Base-by-base conservation (phyloP, 2,329 filamentous ascomycete genomes). In the Stemphylium vesicarium region DNA sequence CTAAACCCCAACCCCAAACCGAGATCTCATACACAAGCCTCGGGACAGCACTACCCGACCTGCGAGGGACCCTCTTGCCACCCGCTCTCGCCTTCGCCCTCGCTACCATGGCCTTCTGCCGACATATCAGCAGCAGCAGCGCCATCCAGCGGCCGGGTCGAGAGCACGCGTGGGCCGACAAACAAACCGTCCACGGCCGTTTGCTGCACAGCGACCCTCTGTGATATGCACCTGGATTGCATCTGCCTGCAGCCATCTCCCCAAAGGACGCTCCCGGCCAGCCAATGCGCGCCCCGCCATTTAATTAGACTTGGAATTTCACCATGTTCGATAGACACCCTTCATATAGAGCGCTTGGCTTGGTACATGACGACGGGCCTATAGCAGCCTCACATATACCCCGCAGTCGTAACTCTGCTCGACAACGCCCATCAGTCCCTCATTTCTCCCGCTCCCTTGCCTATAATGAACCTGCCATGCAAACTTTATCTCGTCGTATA, bases 381-480 rank as follows among this genome's bases (percentile, higher is more conserved):
- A 71, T 71, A 71, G 22, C 35, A 42, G 58, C 61, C 62, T 62
- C 68, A 71, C 65, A 60, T 73, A 72, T 69, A 70, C 50, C 63
- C 63, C 58, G 26, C 37, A 26, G 36, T 49, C 41, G 29, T 44
- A 50, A 47, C 41, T 51, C 50, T 53, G 40, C 51, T 62, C 55
- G 44, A 55, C 57, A 54, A 57, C 62, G 53, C 59, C 54, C 45
- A 29, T 51, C 52, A 63, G 51, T 50, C 59, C 61, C 55, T 46
- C 16, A 31, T 1, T 22, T 38, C 26, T 36, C 29, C 35, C 20
- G 18, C 38, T 24, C 40, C 52, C 48, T 50, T 63, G 66, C 60
- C 48, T 63, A 62, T 63, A 70, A 53, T 16, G 20, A 29, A 33
- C 35, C 60, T 58, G 3, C 56, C 59, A 32, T 24, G 15, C 41